Percentiles rank a stretch among this genome's conserved stretches.
Evolutionary conservation across 176 grass and related monocot species (phyloP).

Genomic region (Triticum urartu): DNA sequence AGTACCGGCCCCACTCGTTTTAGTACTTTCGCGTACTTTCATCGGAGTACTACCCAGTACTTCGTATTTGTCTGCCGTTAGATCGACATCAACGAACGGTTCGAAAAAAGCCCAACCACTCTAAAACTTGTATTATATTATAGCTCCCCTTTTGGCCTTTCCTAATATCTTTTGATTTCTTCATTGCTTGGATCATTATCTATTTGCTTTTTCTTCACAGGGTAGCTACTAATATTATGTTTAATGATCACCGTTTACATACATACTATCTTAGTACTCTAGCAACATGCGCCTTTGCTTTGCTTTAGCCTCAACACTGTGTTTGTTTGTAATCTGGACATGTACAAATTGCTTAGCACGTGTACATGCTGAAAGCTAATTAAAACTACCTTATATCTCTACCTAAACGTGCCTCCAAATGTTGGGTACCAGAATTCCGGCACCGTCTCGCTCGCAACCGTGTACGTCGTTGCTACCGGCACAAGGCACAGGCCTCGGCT

Average conservation of each 20-base stretch:
- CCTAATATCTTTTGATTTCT: slow-evolving; percentile 19
- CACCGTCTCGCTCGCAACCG: slow-evolving; percentile 70
- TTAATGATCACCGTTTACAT: slow-evolving; percentile 17
- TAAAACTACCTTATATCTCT: slow-evolving; percentile 36
- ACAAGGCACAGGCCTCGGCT: slow-evolving; percentile 93
- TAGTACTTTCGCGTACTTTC: no score
- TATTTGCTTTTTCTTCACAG: slow-evolving; percentile 43
- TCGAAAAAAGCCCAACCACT: no score
- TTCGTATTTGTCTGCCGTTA: no score
- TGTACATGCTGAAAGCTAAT: slow-evolving; percentile 5
- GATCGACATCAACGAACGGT: no score
- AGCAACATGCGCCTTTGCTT: slow-evolving; percentile 27
- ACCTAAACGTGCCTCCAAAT: slow-evolving; percentile 87
- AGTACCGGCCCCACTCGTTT: no score
- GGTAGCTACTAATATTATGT: slow-evolving; percentile 6
- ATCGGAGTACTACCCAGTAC: no score
- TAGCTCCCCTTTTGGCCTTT: background rate
- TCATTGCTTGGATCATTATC: slow-evolving; percentile 20
- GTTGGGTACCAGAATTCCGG: slow-evolving; percentile 95
- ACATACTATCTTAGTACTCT: slow-evolving; percentile 19
- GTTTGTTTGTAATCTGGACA: slow-evolving; percentile 28
- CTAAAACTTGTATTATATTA: background rate
- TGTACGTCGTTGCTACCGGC: slow-evolving; percentile 83
- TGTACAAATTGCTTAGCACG: slow-evolving; percentile 28
- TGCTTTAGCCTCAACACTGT: slow-evolving; percentile 39